Base-by-base conservation (phyloP, 331 rosid genomes). In the Acacia pycnantha region DNA sequence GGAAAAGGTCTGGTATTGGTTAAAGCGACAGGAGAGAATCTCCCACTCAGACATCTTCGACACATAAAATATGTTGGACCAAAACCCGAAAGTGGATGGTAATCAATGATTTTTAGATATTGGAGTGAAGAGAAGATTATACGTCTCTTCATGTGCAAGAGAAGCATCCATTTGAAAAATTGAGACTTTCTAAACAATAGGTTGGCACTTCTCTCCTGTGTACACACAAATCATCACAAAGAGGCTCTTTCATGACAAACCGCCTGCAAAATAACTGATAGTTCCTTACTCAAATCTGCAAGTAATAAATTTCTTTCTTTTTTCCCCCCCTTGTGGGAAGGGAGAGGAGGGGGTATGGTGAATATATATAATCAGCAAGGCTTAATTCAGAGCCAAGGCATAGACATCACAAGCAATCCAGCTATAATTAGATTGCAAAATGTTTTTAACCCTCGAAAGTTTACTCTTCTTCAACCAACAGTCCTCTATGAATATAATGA, bases 1-100 rank as follows among this genome's bases (percentile, higher is more conserved):
- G 98, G 98, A 78, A 95, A 95, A 29, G 97, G 94, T 80, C 98
- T 90, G 62, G 83, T 70, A 81, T 73, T 77, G 67, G 85, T 79
- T 79, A 89, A 80, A 81, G 72, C 77, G 5, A 79, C 71, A 71
- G 72, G 84, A 31, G 85, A 78, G 64, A 74, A 43, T 50, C 56
- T 79, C 47, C 73, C 77, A 79, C 71, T 88, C 53, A 74, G 67
- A 77, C 78, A 83, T 73, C 81, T 83, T 68, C 82, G 76, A 65
- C 76, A 79, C 51, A 74, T 59, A 8, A 62, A 82, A 37, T 41
- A 61, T 41, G 65, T 68, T 67, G 58, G 58, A 74, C 61, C 77
- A 77, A 70, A 68, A 77, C 62, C 50, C 64, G 75, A 70, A 40
- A 50, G 46, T 8, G 21, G 41, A 54, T 16, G 84, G 71, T 18